Evolutionary conservation across 73 alveolate species (phyloP), one percentile per base, ranked within the genome.

Genomic region (Loxodes magnus): DNA sequence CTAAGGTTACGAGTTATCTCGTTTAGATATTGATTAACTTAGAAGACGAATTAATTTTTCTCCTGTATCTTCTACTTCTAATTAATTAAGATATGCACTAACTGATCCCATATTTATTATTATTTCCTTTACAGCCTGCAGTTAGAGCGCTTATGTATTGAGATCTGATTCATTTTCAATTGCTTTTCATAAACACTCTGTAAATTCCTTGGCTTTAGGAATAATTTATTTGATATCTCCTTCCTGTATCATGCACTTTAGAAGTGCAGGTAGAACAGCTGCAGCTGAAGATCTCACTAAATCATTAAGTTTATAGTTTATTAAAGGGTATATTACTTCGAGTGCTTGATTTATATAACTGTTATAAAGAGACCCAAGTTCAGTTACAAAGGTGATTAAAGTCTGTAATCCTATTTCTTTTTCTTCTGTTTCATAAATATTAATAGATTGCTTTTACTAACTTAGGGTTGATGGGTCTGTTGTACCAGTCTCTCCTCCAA

Each of bases 1-100:
- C n/a, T n/a, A n/a, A n/a, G n/a, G n/a, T n/a, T n/a, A n/a, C n/a
- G n/a, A n/a, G n/a, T n/a, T n/a, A n/a, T n/a, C 70, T 46, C 78
- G 73, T 60, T 90, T 62, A 33, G 67, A 49, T 25, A 73, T 74
- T 25, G 91, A 74, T 15, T 80, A 71, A 44, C 67, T 61, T 62
- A 36, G 67, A 63, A 68, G 38, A 25, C 53, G 52, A 46, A 46
- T 46, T 10, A 46, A 25, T 12, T 46, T 46, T 46, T 46, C 59
- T 9, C 59, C 59, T n/a, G 59, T 25, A 12, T 9, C 35, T 12
- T 9, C 27, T 1, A 46, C 59, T 46, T 46, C 59, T 24, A 25
- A 37, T 25, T 37, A 24, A 0, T 37, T 25, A 51, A 19, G 17
- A 4, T 39, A 63, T 19, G 16, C 27, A 26, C 10, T 51, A 34